Base-by-base conservation (phyloP, 2,329 filamentous ascomycete species). In the Paraphaeosphaeria sporulosa region DNA sequence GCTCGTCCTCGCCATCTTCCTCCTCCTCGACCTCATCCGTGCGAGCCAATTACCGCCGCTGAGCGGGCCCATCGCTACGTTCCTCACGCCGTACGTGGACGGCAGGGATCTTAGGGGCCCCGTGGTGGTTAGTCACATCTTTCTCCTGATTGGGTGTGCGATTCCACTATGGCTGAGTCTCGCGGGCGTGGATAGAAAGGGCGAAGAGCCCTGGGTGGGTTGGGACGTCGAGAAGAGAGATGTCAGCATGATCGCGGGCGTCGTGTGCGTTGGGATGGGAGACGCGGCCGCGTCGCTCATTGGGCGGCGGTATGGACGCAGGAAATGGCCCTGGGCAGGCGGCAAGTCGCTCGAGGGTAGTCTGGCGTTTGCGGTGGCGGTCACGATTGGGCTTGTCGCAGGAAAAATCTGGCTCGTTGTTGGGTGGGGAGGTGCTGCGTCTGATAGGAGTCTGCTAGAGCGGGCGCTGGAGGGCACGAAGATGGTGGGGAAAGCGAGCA, bases 301-400 rank as follows among this genome's bases (percentile, higher is more conserved):
- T 55, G 95, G 95, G 0, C 86, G 95, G 36, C 88, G 94, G 19
- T 97, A 89, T 75, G 95, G 95, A 3, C 88, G 89, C 30, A 85
- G 87, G 36, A 98, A 97, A 81, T 99, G 95, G 95, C 85, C 94
- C 25, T 99, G 95, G 95, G 92, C 93, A 15, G 95, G 95, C 4
- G 94, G 94, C 15, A 99, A 99, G 84, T 97, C 93, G 64, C 83
- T 99, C 1, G 94, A 99, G 78, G 95, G 95, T 15, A 88, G 85
- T 57, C 65, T 89, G 7, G 95, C 95, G 0, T 98, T 99, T 78
- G 90, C 89, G 1, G 78, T 82, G 4, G 94, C 93, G 3, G 95
- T 98, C 4, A 90, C 90, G 54, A 64, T 85, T 4, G 95, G 94
- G 0, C 83, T 98, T 48, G 78, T 90, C 46, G 81, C 85, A 5